Evolutionary conservation across 148 eudicot species (phyloP).

Genomic region (Gaultheria prostrata): DNA sequence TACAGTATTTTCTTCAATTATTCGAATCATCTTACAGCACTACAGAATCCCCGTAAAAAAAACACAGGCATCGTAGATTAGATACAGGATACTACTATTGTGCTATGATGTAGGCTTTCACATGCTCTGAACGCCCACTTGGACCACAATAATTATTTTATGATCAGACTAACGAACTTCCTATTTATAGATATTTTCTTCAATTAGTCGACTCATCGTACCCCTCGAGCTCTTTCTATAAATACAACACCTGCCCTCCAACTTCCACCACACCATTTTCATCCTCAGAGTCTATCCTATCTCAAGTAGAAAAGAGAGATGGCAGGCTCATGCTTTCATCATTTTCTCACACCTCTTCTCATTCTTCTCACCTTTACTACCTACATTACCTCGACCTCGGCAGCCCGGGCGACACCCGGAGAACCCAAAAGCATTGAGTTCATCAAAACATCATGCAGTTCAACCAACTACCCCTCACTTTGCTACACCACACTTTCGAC

Average conservation of each 20-base stretch:
- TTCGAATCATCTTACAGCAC: too few relatives aligned
- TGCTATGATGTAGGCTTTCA: background rate
- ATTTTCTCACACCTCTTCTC: constrained; percentile 3
- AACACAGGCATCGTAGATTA: too few relatives aligned
- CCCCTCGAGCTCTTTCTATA: background rate
- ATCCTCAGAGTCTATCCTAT: background rate
- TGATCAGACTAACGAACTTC: background rate
- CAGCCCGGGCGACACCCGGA: background rate
- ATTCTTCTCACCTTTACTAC: constrained; percentile 2
- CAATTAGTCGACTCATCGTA: background rate
- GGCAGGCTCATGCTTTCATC: background rate
- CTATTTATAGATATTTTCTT: background rate
- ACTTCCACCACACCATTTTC: background rate
- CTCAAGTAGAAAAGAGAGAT: constrained; percentile 7
- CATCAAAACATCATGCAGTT: constrained; percentile 28
- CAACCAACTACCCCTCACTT: constrained; percentile 23
- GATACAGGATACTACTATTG: background rate
- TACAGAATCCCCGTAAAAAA: too few relatives aligned
- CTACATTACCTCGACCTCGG: constrained; percentile 9
- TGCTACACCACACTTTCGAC: constrained; percentile 25
- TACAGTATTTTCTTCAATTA: too few relatives aligned
- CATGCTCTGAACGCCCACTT: background rate
- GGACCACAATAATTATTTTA: background rate
- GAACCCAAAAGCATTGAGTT: constrained; percentile 16
- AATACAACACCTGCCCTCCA: constrained; percentile 11